Evolutionary conservation across 768 basidiomycete species (phyloP).

Genomic region (Suillus subluteus): DNA sequence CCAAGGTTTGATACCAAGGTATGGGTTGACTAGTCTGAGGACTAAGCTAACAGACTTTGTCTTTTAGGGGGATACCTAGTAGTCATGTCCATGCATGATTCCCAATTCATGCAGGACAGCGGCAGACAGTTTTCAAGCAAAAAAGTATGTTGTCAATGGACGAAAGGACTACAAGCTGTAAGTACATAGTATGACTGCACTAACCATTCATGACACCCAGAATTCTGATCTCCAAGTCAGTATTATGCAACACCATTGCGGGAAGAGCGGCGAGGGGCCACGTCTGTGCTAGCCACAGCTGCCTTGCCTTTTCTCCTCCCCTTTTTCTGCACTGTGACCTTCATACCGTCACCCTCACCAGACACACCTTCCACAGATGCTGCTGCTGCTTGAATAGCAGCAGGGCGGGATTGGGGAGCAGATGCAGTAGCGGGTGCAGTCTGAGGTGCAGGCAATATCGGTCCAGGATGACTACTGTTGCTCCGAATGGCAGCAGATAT

Average conservation of each 20-base stretch:
- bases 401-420: background rate
- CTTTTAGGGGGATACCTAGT: too few relatives aligned
- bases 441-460: background rate
- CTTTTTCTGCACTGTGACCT: background rate
- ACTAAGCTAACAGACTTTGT: too few relatives aligned
- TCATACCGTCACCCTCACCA: background rate
- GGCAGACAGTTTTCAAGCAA: too few relatives aligned
- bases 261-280: background rate
- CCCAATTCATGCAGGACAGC: too few relatives aligned
- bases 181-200: too few relatives aligned
- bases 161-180: too few relatives aligned
- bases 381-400: background rate
- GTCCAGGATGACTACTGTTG: background rate
- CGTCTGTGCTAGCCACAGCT: background rate
- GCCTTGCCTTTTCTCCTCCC: conserved; percentile 2
- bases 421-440: background rate
- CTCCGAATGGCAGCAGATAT: background rate
- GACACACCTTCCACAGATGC: background rate
- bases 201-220: background rate
- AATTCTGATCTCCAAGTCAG: background rate
- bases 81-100: too few relatives aligned
- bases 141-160: too few relatives aligned
- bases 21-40: too few relatives aligned
- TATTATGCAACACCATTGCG: background rate
- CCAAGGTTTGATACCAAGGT: too few relatives aligned